Conservation (phyloP, 2,329 filamentous ascomycete species). For the Raffaelea arxii region DNA sequence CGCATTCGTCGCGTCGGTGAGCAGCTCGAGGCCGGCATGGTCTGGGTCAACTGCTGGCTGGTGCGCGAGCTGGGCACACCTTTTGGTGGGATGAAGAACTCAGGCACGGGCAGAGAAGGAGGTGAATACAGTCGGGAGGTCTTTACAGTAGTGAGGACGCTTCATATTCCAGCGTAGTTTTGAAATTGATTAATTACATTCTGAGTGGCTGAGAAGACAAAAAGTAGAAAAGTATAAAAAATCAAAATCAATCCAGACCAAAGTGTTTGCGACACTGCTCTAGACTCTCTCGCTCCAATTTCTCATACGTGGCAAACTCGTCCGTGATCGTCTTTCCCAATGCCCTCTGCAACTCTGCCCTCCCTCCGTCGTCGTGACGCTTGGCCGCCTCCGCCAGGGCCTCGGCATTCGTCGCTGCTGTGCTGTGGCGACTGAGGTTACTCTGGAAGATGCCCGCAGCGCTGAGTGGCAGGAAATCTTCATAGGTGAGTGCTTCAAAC, state of each 20-base stretch:
- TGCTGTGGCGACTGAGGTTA: conserved; percentile 2
- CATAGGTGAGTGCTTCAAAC: conserved; percentile 37
- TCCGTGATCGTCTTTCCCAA: background rate
- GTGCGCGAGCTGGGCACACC: conserved; percentile 39
- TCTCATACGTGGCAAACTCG: background rate
- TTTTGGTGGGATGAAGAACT: conserved; percentile 31
- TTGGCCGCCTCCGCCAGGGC: background rate
- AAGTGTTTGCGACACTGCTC: background rate
- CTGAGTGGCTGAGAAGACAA: no score
- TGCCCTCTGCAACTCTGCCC: background rate
- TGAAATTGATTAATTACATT: background rate
- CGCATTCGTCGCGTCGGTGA: conserved; percentile 34
- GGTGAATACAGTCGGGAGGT: conserved; percentile 23
- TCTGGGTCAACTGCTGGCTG: conserved; percentile 34
- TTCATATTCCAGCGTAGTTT: conserved; percentile 19
- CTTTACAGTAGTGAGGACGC: conserved; percentile 23
- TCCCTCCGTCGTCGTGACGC: background rate
- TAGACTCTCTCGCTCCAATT: background rate
- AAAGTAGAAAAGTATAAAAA: background rate
- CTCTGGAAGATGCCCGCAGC: conserved; percentile 14
- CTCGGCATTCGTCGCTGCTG: background rate
- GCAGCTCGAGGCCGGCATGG: conserved; percentile 46
- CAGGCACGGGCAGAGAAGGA: conserved; percentile 23
- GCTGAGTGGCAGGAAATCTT: conserved; percentile 43
- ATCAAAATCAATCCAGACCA: background rate